Base-by-base conservation (phyloP, 1,284 basidiomycete genomes). In the Malassezia vespertilionis region DNA sequence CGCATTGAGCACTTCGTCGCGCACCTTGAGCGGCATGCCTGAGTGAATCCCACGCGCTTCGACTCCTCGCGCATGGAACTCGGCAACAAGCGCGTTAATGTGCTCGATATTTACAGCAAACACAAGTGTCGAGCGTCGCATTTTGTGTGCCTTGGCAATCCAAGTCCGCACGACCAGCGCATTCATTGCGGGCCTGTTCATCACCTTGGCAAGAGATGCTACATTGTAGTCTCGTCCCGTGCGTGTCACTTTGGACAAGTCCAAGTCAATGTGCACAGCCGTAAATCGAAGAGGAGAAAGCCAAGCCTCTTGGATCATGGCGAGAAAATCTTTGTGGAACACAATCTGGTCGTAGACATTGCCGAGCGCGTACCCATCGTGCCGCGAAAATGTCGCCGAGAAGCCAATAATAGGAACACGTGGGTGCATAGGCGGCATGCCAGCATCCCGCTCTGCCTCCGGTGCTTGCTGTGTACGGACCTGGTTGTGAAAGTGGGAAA, bases 271-370 rank as follows among this genome's bases (percentile, higher is more conserved):
- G 15, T 56, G 59, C 31, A 69, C 56, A 1, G 61, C 54, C 11
- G 66, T 69, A 41, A 69, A 69, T 17, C 65, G 66, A 17, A 69
- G 55, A 0, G 67, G 65, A 24, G 60, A 61, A 27, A 69, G 57
- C 89, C 89, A 95, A 69, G 86, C 79, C 40, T 88, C 87, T 53
- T 83, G 81, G 52, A 97, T 86, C 89, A 96, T 93, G 40, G 61
- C 80, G 18, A 86, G 71, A 60, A 93, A 87, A 57, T 89, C 86
- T n/a, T 81, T 79, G 68, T 97, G 91, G 64, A 87, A 97, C 0
- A 95, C 91, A 49, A 96, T 91, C 41, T 78, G 76, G 64, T 95
- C 80, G 59, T 91, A 96, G 0, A 91, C 83, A 1, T 82, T 82
- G 2, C 86, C 82, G 6, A 97, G 77, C 0, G 88, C 85, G 2